These are phyloP conservation scores for Russula sp. DNA, from an alignment of 768 basidiomycete genomes.

Conservation along the genomic window DNA sequence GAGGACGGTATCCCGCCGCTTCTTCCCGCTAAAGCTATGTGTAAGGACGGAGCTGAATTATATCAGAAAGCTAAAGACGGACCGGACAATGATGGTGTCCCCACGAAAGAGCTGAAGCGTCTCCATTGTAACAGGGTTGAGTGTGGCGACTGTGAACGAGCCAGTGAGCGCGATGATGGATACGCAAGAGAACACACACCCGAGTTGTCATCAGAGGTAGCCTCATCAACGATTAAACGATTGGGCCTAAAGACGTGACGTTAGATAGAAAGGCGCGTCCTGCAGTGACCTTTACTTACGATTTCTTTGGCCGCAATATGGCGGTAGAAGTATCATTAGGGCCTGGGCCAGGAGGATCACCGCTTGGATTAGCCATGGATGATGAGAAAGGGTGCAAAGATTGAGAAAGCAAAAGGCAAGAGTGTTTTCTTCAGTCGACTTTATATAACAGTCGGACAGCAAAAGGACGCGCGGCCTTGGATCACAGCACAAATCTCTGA, in stretches of 20 bases:
- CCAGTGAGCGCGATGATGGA: not conserved
- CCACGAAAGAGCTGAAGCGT: constrained; percentile 87
- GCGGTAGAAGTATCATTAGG: constrained; percentile 90
- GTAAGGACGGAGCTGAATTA: not conserved
- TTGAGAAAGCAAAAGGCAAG: not conserved
- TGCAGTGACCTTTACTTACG: constrained; percentile 44
- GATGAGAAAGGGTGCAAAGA: not conserved
- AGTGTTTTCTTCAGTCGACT: not conserved
- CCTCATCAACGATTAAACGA: constrained; percentile 95
- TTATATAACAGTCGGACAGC: constrained; percentile 10
- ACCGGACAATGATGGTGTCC: constrained; percentile 94
- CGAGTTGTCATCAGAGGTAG: constrained; percentile 92
- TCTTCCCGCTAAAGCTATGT: constrained; percentile 67
- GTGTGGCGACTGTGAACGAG: constrained; percentile 65
- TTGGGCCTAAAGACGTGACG: constrained; percentile 60
- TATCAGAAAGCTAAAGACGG: constrained; percentile 21
- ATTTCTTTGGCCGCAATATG: constrained; percentile 95
- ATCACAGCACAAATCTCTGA: not conserved
- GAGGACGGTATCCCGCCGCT: constrained; percentile 94
- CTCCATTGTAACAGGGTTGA: constrained; percentile 98
- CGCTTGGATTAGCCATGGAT: constrained; percentile 74
- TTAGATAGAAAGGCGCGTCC: constrained; percentile 19
- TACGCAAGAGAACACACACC: constrained; percentile 38
- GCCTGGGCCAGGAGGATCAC: constrained; percentile 75
- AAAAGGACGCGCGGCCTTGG: constrained; percentile 21